Percentiles rank a stretch among this genome's conserved stretches.
phyloP scores from a whole-genome alignment of 2,329 filamentous ascomycete species.

The Plectosphaerella cucumerina region DNA sequence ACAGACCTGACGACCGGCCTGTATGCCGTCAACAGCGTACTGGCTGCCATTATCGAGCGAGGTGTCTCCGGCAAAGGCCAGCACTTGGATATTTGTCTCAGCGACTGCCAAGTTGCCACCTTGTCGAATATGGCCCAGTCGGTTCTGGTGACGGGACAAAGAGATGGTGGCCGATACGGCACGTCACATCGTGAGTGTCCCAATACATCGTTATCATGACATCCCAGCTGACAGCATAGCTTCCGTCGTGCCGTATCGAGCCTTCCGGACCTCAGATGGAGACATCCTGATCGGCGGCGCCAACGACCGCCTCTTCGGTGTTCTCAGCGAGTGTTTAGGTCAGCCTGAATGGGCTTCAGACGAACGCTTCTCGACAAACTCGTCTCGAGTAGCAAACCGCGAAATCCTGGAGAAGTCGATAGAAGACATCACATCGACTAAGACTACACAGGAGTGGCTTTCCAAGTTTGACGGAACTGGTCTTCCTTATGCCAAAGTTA shows the following conservation, averaged over 20 bases:
- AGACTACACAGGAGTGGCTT: constrained; percentile 86
- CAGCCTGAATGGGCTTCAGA: constrained; percentile 58
- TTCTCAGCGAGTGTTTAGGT: constrained; percentile 57
- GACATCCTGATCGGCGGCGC: constrained; percentile 66
- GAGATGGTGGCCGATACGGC: constrained; percentile 31
- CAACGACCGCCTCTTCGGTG: constrained; percentile 64
- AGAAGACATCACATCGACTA: constrained; percentile 67
- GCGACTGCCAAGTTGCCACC: constrained; percentile 65
- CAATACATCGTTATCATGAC: background rate
- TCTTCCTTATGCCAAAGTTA: constrained; percentile 87
- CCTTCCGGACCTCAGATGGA: constrained; percentile 69
- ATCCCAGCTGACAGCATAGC: constrained; percentile 41
- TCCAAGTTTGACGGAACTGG: constrained; percentile 82
- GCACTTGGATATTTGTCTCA: constrained; percentile 62
- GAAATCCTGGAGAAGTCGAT: constrained; percentile 73
- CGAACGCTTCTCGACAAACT: constrained; percentile 56
- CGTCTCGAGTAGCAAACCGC: constrained; percentile 63
- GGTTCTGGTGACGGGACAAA: constrained; percentile 58
- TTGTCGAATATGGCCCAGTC: constrained; percentile 66
- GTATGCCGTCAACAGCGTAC: constrained; percentile 64
- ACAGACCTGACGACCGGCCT: constrained; percentile 67
- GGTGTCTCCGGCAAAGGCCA: constrained; percentile 55
- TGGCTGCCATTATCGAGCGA: constrained; percentile 59
- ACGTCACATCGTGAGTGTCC: constrained; percentile 1
- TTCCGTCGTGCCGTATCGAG: constrained; percentile 94